These are phyloP conservation scores for Perilla frutescens DNA, from an alignment of 257 asterid species.

Conservation along the genomic window DNA sequence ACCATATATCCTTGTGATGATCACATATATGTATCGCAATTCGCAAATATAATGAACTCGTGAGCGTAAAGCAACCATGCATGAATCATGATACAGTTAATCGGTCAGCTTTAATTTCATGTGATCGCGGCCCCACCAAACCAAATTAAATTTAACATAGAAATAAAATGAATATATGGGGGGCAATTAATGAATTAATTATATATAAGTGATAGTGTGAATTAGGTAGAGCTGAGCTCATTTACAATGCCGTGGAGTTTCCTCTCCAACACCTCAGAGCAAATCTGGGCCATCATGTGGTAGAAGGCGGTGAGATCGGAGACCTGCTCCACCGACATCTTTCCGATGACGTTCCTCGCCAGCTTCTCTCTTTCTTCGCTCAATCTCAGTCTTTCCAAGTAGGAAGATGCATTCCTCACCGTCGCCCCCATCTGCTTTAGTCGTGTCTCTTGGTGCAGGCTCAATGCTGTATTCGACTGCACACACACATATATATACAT, in stretches of 20 bases:
- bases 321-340: constrained; percentile 72
- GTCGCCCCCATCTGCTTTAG: constrained; percentile 89
- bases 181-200: no score
- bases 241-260: constrained; percentile 47
- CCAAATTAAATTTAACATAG: no score
- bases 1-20: no score
- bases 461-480: constrained; percentile 71
- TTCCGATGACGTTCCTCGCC: constrained; percentile 54
- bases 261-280: constrained; percentile 69
- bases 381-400: constrained; percentile 52
- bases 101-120: no score
- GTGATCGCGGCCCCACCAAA: no score
- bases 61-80: no score
- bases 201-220: no score
- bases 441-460: constrained; percentile 67
- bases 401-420: constrained; percentile 61
- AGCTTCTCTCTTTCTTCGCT: constrained; percentile 60
- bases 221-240: not conserved
- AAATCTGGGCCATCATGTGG: constrained; percentile 72
- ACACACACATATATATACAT: no score
- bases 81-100: no score
- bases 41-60: no score
- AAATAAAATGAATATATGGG: no score
- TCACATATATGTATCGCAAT: no score
- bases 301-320: constrained; percentile 64